phyloP scores from a whole-genome alignment of 768 basidiomycete genomes.

The Xerocomus spinulosus region DNA sequence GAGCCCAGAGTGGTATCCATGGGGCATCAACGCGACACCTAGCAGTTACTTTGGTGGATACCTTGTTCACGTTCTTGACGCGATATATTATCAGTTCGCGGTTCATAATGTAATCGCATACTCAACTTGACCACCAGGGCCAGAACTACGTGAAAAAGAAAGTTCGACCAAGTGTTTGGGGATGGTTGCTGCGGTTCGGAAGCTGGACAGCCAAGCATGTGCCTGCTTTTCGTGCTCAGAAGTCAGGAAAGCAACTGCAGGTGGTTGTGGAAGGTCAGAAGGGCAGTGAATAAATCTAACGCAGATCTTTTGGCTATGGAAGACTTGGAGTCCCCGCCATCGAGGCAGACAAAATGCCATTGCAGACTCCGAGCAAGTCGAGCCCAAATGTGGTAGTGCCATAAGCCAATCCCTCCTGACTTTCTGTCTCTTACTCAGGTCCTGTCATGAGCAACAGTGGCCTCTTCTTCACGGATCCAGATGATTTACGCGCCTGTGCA shows the following conservation, averaged over 20 bases:
- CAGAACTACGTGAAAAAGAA: constrained; percentile 73
- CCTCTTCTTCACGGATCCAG: constrained; percentile 59
- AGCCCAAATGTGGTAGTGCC: too few species aligned
- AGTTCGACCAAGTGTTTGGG: constrained; percentile 55
- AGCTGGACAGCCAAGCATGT: constrained; percentile 49
- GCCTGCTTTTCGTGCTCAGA: constrained; percentile 45
- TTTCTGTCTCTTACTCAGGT: too few species aligned
- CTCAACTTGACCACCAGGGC: constrained; percentile 77
- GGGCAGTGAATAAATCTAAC: constrained; percentile 21
- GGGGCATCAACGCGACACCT: constrained; percentile 51
- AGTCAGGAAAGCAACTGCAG: constrained; percentile 33
- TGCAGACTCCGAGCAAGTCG: background rate
- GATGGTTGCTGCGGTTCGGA: constrained; percentile 39
- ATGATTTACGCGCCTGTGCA: constrained; percentile 39
- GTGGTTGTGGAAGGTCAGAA: constrained; percentile 42
- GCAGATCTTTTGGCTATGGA: background rate
- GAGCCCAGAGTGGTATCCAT: constrained; percentile 74
- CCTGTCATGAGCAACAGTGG: constrained; percentile 16
- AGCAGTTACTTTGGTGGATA: constrained; percentile 76
- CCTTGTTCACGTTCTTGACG: constrained; percentile 80
- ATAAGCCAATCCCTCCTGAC: too few species aligned
- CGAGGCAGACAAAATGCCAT: background rate
- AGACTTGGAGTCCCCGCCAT: background rate
- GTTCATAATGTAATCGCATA: background rate
- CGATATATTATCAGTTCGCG: constrained; percentile 1